Evolutionary conservation across 371 early-diverging fungal species (phyloP).

Genomic region (Rhizopus delemar): DNA sequence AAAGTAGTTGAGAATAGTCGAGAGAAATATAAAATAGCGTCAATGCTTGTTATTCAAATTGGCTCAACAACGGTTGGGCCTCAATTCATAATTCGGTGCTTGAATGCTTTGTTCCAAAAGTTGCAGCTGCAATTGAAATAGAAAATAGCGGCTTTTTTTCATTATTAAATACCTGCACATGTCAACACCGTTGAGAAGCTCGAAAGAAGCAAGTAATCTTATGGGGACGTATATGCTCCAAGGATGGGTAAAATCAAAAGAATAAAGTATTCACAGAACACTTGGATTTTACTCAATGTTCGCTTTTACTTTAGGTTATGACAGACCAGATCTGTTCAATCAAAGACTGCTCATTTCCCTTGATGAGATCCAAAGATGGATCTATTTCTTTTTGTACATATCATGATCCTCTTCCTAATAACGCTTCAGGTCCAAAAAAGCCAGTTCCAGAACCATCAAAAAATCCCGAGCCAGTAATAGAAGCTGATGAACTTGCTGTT

Average conservation of each 20-base stretch:
- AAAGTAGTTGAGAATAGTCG: no score
- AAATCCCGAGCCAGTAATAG: not conserved
- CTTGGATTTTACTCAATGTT: not conserved
- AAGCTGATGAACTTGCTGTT: slow-evolving; percentile 10
- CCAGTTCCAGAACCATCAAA: slow-evolving; percentile 2
- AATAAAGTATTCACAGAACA: not conserved
- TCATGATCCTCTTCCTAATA: slow-evolving; percentile 47
- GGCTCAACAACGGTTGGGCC: no score
- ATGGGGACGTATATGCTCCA: slow-evolving; percentile 46
- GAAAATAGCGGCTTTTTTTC: no score
- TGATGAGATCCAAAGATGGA: slow-evolving; percentile 58
- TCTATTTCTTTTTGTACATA: slow-evolving; percentile 50
- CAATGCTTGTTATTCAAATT: no score
- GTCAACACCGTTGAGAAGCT: slow-evolving; percentile 16
- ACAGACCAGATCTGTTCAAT: slow-evolving; percentile 47
- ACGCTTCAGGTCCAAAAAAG: slow-evolving; percentile 5
- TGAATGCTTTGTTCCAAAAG: no score
- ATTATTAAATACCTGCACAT: not conserved
- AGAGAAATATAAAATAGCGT: no score
- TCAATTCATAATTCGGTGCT: no score
- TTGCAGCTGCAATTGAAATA: no score
- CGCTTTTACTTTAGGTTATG: slow-evolving; percentile 41
- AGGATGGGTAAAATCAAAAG: slow-evolving; percentile 45
- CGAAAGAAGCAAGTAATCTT: slow-evolving; percentile 24
- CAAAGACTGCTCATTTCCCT: slow-evolving; percentile 49